Percentiles rank a stretch among this genome's conserved stretches.
phyloP scores from a whole-genome alignment of 1,284 basidiomycete genomes.

The Trametes hirsuta region DNA sequence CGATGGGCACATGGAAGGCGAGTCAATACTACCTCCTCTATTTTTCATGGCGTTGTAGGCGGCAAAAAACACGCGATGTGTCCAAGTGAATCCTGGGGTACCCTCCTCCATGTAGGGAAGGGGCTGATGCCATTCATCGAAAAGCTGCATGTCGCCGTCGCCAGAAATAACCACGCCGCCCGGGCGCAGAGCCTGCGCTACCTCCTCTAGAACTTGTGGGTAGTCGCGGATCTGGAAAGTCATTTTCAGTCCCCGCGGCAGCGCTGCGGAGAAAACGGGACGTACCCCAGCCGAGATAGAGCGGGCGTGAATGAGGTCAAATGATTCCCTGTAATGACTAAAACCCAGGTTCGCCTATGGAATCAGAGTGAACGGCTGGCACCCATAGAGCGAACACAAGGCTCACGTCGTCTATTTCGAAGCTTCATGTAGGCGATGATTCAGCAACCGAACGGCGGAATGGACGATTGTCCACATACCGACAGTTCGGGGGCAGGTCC shows the following conservation, averaged over 20 bases:
- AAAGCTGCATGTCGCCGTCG: slow-evolving; percentile 41
- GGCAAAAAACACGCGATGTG: slow-evolving; percentile 37
- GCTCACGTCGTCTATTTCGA: slow-evolving; percentile 40
- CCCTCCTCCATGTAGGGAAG: slow-evolving; percentile 33
- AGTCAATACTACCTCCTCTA: slow-evolving; percentile 35
- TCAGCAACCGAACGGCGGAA: background rate
- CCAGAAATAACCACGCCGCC: slow-evolving; percentile 37
- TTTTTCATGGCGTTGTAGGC: slow-evolving; percentile 41
- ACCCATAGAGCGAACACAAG: background rate
- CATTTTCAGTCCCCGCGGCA: background rate
- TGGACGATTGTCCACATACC: slow-evolving; percentile 27
- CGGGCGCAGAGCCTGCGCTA: slow-evolving; percentile 34
- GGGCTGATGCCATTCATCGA: slow-evolving; percentile 35
- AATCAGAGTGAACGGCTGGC: slow-evolving; percentile 3
- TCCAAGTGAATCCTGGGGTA: slow-evolving; percentile 34
- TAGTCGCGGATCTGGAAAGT: slow-evolving; percentile 37
- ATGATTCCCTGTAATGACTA: slow-evolving; percentile 33
- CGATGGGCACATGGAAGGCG: slow-evolving; percentile 35
- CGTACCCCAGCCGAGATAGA: slow-evolving; percentile 34
- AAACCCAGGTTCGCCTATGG: slow-evolving; percentile 40
- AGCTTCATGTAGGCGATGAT: slow-evolving; percentile 22
- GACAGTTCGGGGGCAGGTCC: slow-evolving; percentile 36
- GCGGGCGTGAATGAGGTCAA: slow-evolving; percentile 39
- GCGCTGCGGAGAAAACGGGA: background rate
- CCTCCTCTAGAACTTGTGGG: slow-evolving; percentile 34